Percentiles rank a stretch among this genome's conserved stretches.
Conservation (phyloP, 495 filamentous ascomycete species). For the Apodospora peruviana region DNA sequence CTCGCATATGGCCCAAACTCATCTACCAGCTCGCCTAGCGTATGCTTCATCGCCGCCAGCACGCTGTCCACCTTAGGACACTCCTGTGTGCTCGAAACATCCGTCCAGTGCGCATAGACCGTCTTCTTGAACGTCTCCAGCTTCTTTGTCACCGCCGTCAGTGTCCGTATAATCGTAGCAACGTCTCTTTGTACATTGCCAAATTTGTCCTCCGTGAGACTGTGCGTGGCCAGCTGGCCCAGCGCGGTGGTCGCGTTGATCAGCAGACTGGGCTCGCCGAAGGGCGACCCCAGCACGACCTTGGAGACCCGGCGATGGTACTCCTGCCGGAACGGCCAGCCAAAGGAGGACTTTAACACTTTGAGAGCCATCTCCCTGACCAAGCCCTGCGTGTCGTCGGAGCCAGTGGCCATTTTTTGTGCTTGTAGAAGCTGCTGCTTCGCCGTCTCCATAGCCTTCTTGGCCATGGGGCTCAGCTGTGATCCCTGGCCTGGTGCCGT, state of each 20-base stretch:
- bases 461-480: conserved; percentile 33
- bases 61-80: conserved; percentile 60
- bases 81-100: conserved; percentile 47
- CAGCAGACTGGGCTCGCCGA: conserved; percentile 57
- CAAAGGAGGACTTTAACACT: conserved; percentile 50
- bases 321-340: conserved; percentile 64
- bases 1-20: conserved; percentile 66
- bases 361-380: conserved; percentile 22
- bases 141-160: conserved; percentile 59
- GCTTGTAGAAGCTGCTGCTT: conserved; percentile 38
- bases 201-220: conserved; percentile 76
- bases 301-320: conserved; percentile 56
- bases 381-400: conserved; percentile 32
- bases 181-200: conserved; percentile 81
- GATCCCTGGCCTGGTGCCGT: conserved; percentile 55
- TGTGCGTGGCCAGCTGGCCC: conserved; percentile 60
- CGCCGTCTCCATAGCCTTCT: conserved; percentile 26
- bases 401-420: conserved; percentile 38
- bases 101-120: conserved; percentile 75
- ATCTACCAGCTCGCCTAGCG: conserved; percentile 54
- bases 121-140: conserved; percentile 61
- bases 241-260: conserved; percentile 67
- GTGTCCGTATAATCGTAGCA: conserved; percentile 61
- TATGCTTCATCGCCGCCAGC: conserved; percentile 49
- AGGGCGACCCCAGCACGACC: conserved; percentile 64